These are phyloP conservation scores for Sicyos edulis DNA, from an alignment of 306 rosid genomes.

Conservation along the genomic window DNA sequence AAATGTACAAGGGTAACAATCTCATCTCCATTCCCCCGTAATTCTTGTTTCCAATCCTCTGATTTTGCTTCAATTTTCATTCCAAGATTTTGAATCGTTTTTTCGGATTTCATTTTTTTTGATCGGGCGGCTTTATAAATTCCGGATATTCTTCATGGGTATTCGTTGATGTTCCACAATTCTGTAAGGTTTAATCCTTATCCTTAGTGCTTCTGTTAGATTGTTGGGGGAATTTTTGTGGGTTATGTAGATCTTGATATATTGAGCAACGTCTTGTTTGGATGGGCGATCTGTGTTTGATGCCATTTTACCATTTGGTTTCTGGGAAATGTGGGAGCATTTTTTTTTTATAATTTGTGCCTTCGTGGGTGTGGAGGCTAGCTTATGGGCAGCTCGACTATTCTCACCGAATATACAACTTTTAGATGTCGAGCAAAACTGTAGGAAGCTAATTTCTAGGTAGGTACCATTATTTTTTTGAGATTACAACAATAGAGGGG, in stretches of 20 bases:
- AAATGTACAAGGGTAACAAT: slow-evolving; percentile 77
- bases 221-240: not conserved
- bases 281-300: slow-evolving; percentile 23
- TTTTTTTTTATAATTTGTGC: too few relatives aligned
- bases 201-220: not conserved
- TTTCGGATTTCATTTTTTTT: not conserved
- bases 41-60: slow-evolving; percentile 18
- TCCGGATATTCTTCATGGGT: not conserved
- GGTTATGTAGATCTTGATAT: slow-evolving; percentile 22
- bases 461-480: too few relatives aligned
- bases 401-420: too few relatives aligned
- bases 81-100: not conserved
- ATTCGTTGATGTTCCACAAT: not conserved
- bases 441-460: too few relatives aligned
- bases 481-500: too few relatives aligned
- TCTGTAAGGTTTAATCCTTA: slow-evolving; percentile 14
- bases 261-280: slow-evolving; percentile 12
- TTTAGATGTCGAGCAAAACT: too few relatives aligned
- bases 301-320: slow-evolving; percentile 23
- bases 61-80: not conserved
- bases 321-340: slow-evolving; percentile 23
- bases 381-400: too few relatives aligned
- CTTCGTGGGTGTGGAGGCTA: too few relatives aligned
- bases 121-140: not conserved
- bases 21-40: not conserved